Evolutionary conservation across 805 yeast species (phyloP).

Genomic region (Hanseniaspora taiwanica): DNA sequence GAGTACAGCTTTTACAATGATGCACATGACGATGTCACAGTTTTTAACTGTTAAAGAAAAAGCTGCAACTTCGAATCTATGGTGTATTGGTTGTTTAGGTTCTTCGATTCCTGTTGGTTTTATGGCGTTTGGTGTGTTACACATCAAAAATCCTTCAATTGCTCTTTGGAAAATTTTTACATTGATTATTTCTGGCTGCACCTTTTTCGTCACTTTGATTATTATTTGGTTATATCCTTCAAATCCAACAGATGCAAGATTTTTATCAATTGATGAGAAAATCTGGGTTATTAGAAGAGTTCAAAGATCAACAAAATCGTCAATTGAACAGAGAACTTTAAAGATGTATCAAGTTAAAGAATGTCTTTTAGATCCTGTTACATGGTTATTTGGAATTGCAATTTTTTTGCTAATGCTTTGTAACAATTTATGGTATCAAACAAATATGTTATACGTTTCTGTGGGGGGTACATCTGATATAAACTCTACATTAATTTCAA

Average conservation of each 20-base stretch:
- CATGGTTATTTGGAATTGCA: slow-evolving; percentile 26
- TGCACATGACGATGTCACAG: slow-evolving; percentile 29
- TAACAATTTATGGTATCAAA: slow-evolving; percentile 35
- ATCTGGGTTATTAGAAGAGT: slow-evolving; percentile 31
- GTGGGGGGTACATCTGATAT: slow-evolving; percentile 27
- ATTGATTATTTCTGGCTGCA: slow-evolving; percentile 34
- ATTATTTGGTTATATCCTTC: slow-evolving; percentile 31
- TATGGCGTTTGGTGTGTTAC: slow-evolving; percentile 22
- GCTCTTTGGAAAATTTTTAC: slow-evolving; percentile 38
- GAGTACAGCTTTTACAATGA: slow-evolving; percentile 27
- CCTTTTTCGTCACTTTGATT: slow-evolving; percentile 24
- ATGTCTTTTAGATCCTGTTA: slow-evolving; percentile 30
- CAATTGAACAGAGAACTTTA: slow-evolving; percentile 32
- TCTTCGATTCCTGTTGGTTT: slow-evolving; percentile 30
- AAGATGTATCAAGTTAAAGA: slow-evolving; percentile 31
- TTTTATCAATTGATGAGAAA: slow-evolving; percentile 31
- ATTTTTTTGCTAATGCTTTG: slow-evolving; percentile 31
- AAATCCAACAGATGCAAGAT: slow-evolving; percentile 33
- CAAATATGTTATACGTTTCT: slow-evolving; percentile 28
- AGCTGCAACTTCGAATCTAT: slow-evolving; percentile 32
- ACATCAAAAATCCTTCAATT: slow-evolving; percentile 9
- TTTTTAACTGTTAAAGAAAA: slow-evolving; percentile 27
- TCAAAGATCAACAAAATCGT: slow-evolving; percentile 25
- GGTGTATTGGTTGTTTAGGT: slow-evolving; percentile 33
- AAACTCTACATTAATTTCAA: slow-evolving; percentile 34